Evolutionary conservation across 805 yeast species (phyloP), one percentile per base, ranked within the genome.

Genomic region (Lachancea lanzarotensis): DNA sequence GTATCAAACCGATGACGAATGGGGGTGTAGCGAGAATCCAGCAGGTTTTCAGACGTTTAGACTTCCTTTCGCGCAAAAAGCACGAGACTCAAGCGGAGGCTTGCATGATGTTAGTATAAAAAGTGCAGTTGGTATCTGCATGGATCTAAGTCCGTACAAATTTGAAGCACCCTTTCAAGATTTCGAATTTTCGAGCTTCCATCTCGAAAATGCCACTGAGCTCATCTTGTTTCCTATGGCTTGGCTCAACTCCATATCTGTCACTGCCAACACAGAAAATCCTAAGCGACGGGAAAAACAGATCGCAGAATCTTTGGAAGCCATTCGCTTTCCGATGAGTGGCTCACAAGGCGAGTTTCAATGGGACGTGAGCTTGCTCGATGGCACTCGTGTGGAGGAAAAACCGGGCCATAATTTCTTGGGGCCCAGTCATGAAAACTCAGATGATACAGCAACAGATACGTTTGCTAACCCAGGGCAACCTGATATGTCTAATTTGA

Each of bases 121-220:
- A 30, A 67, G 83, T 1, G 73, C 81, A 29, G 70, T 90, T 44
- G 98, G 96, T 0, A 88, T 90, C 5, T 90, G 98, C 60, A 90
- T 90, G 97, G 98, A 90, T 65, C 63, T 90, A 49, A 89, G 86
- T 60, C 96, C 96, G 0, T 84, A 85, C 61, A 73, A 84, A 59
- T 90, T 90, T 61, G 70, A 76, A 50, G 88, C 95, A 1, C 89
- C 95, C 1, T 89, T 87, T 64, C 69, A 73, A 31, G 72, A 69
- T 20, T 87, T 75, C 58, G 97, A 90, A 62, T 86, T 84, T 62
- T 73, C 90, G 0, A 60, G 64, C 25, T 70, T 71, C 42, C 79
- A 84, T 47, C 57, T 67, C 17, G 53, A 63, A 0, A 71, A 78
- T 36, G 55, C 68, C 10, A 76, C 78, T 0, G 71, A 76, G 29